Percentiles rank a stretch among this genome's conserved stretches.
phyloP scores from a whole-genome alignment of 495 filamentous ascomycete species.

The Letharia columbiana region DNA sequence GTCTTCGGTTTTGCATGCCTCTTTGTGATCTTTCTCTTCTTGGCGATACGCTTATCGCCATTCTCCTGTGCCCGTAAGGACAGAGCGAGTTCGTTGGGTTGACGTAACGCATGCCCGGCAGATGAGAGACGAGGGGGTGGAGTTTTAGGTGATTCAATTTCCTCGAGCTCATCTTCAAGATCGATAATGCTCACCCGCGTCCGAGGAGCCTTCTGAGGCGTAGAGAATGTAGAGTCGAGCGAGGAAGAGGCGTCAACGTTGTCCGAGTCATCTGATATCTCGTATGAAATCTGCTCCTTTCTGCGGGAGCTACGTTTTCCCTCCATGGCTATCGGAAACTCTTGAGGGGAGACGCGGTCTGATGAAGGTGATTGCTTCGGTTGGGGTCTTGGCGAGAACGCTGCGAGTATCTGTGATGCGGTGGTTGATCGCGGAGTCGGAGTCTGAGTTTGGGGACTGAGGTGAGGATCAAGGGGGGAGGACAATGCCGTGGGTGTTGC shows the following conservation, averaged over 20 bases:
- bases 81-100: slow-evolving; percentile 20
- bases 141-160: slow-evolving; percentile 13
- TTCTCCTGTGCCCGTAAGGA: slow-evolving; percentile 24
- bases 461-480: slow-evolving; percentile 5
- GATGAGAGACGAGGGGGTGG: slow-evolving; percentile 20
- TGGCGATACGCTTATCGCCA: slow-evolving; percentile 15
- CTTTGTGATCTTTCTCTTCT: slow-evolving; percentile 11
- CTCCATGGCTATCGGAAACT: slow-evolving; percentile 14
- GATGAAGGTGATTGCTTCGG: slow-evolving; percentile 2
- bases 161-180: slow-evolving; percentile 17
- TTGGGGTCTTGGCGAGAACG: slow-evolving; percentile 18
- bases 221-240: slow-evolving; percentile 21
- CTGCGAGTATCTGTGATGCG: slow-evolving; percentile 18
- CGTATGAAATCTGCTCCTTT: slow-evolving; percentile 22
- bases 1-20: slow-evolving; percentile 10
- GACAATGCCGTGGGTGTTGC: neutral
- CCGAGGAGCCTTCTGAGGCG: slow-evolving; percentile 18
- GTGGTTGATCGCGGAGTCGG: slow-evolving; percentile 2
- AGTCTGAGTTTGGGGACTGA: slow-evolving; percentile 3
- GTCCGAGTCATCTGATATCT: slow-evolving; percentile 25
- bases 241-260: slow-evolving; percentile 4
- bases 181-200: slow-evolving; percentile 13
- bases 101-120: slow-evolving; percentile 25
- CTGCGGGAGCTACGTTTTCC: slow-evolving; percentile 11
- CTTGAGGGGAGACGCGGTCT: neutral